Conservation (phyloP, 306 rosid species). For the Cicer chorassanicum region DNA sequence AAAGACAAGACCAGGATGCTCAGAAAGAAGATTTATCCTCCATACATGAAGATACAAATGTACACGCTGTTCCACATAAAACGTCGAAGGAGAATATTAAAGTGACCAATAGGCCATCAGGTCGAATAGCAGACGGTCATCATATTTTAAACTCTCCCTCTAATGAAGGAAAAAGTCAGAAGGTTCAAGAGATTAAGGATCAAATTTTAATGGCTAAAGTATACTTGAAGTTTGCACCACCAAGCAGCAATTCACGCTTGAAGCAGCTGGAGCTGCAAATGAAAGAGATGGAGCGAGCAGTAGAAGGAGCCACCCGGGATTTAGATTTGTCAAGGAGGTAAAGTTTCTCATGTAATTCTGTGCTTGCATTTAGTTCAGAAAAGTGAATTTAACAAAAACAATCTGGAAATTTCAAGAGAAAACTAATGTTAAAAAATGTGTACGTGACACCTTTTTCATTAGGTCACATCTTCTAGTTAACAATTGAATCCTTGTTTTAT, state of each 20-base stretch:
- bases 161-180: conserved; percentile 24
- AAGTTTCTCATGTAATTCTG: conserved; percentile 29
- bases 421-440: not conserved
- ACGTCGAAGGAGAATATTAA: conserved; percentile 30
- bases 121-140: not conserved
- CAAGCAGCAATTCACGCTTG: conserved; percentile 38
- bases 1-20: conserved; percentile 31
- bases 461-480: conserved; percentile 12
- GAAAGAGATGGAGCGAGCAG: conserved; percentile 37
- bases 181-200: conserved; percentile 46
- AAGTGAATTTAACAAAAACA: not conserved
- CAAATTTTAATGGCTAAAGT: conserved; percentile 41
- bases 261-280: conserved; percentile 41
- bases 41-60: not conserved
- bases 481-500: conserved; percentile 3
- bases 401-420: conserved; percentile 20
- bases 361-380: conserved; percentile 35
- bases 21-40: conserved; percentile 32
- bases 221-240: conserved; percentile 48
- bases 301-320: conserved; percentile 39
- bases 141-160: conserved; percentile 11
- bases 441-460: not conserved
- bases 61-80: conserved; percentile 15
- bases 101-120: conserved; percentile 4
- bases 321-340: conserved; percentile 42